These are phyloP conservation scores for Cryphonectria parasitica DNA, from an alignment of 2,329 filamentous ascomycete genomes.

Conservation along the genomic window DNA sequence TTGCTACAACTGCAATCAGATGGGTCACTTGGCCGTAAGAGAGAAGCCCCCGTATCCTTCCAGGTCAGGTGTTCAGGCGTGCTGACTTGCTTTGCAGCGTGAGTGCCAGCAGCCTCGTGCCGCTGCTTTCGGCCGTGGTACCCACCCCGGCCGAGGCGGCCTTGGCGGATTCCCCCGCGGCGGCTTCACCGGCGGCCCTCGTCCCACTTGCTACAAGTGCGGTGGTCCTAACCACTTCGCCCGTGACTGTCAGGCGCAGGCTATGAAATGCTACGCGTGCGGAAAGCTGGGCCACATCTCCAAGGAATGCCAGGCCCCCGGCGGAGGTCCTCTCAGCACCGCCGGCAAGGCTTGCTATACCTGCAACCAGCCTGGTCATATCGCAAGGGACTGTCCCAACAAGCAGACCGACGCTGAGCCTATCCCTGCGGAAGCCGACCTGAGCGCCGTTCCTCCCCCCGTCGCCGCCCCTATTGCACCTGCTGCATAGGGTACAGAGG, in stretches of 20 bases:
- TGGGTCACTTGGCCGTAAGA: slow-evolving; percentile 85
- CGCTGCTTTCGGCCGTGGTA: slow-evolving; percentile 66
- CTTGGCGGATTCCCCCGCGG: slow-evolving; percentile 71
- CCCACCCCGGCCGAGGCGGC: slow-evolving; percentile 71
- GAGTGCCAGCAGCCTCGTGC: slow-evolving; percentile 79
- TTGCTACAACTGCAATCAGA: slow-evolving; percentile 96
- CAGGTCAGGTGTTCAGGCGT: slow-evolving; percentile 6
- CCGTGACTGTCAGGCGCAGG: slow-evolving; percentile 95
- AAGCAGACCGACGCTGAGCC: slow-evolving; percentile 50
- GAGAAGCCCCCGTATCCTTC: slow-evolving; percentile 21
- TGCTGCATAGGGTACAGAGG: slow-evolving; percentile 43
- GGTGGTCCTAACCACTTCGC: slow-evolving; percentile 96
- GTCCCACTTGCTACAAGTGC: slow-evolving; percentile 75
- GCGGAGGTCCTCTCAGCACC: slow-evolving; percentile 92
- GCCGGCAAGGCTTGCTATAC: slow-evolving; percentile 99
- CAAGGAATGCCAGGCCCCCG: slow-evolving; percentile 91
- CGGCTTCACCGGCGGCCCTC: slow-evolving; percentile 69
- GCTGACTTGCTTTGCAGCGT: slow-evolving; percentile 56
- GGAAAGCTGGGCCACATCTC: slow-evolving; percentile 95
- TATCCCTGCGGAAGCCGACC: slow-evolving; percentile 45
- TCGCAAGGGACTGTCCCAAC: slow-evolving; percentile 91
- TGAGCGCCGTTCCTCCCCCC: slow-evolving; percentile 43
- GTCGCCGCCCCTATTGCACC: slow-evolving; percentile 45
- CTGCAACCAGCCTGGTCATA: slow-evolving; percentile 94
- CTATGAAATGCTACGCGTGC: slow-evolving; percentile 98